Conservation (phyloP, 2,329 filamentous ascomycete species). For the Cytospora piceicola region DNA sequence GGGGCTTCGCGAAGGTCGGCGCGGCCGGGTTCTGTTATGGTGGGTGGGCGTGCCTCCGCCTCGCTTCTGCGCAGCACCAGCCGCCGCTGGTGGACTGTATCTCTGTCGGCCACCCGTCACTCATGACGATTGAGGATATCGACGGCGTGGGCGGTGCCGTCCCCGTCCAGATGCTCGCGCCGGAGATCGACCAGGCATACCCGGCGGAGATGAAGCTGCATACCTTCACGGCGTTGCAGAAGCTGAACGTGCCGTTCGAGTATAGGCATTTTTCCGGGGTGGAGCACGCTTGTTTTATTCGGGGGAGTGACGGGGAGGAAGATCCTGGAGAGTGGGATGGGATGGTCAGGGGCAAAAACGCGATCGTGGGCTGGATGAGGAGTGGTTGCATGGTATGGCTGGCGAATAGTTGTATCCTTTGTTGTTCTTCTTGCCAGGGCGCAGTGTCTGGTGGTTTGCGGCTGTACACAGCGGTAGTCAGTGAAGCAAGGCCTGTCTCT, state of each 20-base stretch:
- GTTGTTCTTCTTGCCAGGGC: neutral
- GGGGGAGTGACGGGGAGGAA: constrained; percentile 41
- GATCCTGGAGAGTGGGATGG: constrained; percentile 44
- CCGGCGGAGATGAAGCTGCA: constrained; percentile 48
- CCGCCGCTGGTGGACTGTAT: constrained; percentile 50
- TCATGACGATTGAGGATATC: constrained; percentile 50
- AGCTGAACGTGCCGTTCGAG: constrained; percentile 44
- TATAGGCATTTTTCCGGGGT: constrained; percentile 53
- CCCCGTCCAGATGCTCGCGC: constrained; percentile 56
- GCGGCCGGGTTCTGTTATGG: constrained; percentile 57
- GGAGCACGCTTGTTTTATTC: constrained; percentile 46
- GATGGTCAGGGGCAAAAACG: constrained; percentile 49
- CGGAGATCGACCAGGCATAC: constrained; percentile 49
- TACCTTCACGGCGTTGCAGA: constrained; percentile 43
- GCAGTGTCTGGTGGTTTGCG: no score
- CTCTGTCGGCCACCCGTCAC: constrained; percentile 48
- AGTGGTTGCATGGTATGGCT: constrained; percentile 23
- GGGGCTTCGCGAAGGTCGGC: constrained; percentile 40
- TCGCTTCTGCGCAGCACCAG: constrained; percentile 45
- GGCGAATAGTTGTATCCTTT: neutral
- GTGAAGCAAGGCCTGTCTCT: no score
- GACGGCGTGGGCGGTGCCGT: constrained; percentile 44
- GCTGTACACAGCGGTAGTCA: no score
- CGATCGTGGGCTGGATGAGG: constrained; percentile 46
- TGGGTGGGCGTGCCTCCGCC: constrained; percentile 54